Conservation (phyloP, 208 protist species). For the Crithidia fasciculata region DNA sequence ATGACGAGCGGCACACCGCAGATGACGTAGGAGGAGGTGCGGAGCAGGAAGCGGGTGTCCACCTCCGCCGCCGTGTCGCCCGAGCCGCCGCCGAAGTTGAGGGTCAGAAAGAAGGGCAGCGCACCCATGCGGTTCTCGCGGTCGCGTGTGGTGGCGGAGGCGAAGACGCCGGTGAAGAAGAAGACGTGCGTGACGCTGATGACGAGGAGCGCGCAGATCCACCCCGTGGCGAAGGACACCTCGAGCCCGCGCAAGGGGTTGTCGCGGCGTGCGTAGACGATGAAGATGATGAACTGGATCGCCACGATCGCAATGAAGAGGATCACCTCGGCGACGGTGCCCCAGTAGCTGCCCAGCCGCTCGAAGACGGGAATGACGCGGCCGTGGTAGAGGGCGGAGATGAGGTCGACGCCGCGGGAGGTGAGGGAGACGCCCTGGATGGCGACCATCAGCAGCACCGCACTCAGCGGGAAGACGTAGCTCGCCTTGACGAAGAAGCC, state of each 20-base stretch:
- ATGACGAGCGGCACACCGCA: slow-evolving; percentile 56
- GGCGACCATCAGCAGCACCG: slow-evolving; percentile 50
- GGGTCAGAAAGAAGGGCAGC: slow-evolving; percentile 57
- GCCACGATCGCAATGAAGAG: slow-evolving; percentile 46
- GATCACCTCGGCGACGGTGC: slow-evolving; percentile 41
- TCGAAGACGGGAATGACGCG: slow-evolving; percentile 64
- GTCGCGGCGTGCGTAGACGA: slow-evolving; percentile 40
- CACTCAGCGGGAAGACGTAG: slow-evolving; percentile 62
- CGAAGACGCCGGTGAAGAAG: slow-evolving; percentile 62
- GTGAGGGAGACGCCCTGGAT: slow-evolving; percentile 55
- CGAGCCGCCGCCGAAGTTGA: slow-evolving; percentile 37
- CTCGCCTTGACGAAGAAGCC: slow-evolving; percentile 57
- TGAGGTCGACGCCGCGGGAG: slow-evolving; percentile 50
- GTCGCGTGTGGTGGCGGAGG: slow-evolving; percentile 14
- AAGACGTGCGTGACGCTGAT: slow-evolving; percentile 56
- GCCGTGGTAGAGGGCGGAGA: slow-evolving; percentile 38
- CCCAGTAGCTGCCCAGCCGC: slow-evolving; percentile 39
- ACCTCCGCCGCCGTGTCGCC: slow-evolving; percentile 21
- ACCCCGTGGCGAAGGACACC: slow-evolving; percentile 66
- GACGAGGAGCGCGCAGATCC: slow-evolving; percentile 53
- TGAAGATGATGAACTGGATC: slow-evolving; percentile 66
- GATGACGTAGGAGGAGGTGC: slow-evolving; percentile 62
- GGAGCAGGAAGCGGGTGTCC: slow-evolving; percentile 30
- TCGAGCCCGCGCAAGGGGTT: slow-evolving; percentile 52
- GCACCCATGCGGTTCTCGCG: slow-evolving; percentile 30